Conservation (phyloP, 306 rosid genomes). For the Herpetospermum pedunculosum region DNA sequence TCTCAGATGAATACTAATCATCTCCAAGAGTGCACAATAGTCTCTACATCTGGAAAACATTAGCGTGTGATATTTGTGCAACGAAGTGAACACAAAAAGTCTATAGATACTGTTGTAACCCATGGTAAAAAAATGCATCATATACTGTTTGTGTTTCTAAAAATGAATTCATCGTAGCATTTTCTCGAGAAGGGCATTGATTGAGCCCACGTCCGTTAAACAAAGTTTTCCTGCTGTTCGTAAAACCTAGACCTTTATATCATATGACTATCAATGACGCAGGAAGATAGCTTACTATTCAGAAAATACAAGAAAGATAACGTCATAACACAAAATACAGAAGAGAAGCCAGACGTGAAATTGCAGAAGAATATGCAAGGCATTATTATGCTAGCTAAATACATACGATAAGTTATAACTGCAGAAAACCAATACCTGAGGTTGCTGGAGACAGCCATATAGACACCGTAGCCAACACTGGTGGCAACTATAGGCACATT, state of each 20-base stretch:
- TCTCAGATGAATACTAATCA: not conserved
- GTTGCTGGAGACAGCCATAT: conserved; percentile 93
- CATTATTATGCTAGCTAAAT: not conserved
- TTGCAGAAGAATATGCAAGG: not conserved
- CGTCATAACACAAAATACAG: not conserved
- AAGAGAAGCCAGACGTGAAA: not conserved
- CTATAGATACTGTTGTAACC: not conserved
- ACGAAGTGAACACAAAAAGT: not conserved
- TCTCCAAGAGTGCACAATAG: not conserved
- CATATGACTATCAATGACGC: not conserved
- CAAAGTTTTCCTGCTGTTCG: not conserved
- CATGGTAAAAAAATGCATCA: not conserved
- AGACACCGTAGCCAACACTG: conserved; percentile 82
- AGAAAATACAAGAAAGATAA: not conserved
- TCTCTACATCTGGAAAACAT: not conserved
- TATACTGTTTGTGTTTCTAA: not conserved
- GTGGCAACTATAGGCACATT: conserved; percentile 76
- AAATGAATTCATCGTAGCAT: not conserved
- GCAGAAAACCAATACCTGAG: conserved; percentile 39
- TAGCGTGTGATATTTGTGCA: not conserved
- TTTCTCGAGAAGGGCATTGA: not conserved
- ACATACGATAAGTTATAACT: not conserved
- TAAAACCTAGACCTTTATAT: not conserved
- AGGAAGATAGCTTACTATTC: not conserved
- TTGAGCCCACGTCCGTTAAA: not conserved